Percentiles rank a stretch among this genome's conserved stretches.
Evolutionary conservation across 441 rosid species (phyloP).

Genomic region (Jatropha multifida): DNA sequence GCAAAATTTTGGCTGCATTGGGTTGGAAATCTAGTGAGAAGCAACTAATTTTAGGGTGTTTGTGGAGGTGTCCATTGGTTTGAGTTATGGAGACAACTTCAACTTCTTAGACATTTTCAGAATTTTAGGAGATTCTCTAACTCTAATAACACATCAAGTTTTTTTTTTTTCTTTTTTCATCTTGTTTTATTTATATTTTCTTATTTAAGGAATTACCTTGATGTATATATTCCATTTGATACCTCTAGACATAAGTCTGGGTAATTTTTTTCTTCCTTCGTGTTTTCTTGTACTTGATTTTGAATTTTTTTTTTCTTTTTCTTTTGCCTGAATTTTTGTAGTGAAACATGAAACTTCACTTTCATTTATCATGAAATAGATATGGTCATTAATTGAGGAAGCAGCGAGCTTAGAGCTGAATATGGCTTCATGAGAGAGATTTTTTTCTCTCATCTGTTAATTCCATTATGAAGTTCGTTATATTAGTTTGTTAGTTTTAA

Average conservation of each 20-base stretch:
- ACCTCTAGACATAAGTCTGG: slow-evolving; percentile 42
- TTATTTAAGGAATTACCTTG: slow-evolving; percentile 26
- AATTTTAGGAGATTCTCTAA: slow-evolving; percentile 47
- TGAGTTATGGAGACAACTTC: slow-evolving; percentile 26
- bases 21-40: slow-evolving; percentile 34
- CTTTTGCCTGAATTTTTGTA: not conserved
- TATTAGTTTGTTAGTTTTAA: too few species aligned
- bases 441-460: too few species aligned
- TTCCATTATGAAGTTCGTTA: too few species aligned
- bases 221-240: slow-evolving; percentile 49
- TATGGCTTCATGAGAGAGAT: too few species aligned
- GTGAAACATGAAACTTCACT: not conserved
- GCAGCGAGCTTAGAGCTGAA: too few species aligned
- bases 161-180: slow-evolving; percentile 5
- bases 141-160: slow-evolving; percentile 37
- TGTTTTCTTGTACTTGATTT: slow-evolving; percentile 21
- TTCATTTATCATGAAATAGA: too few species aligned
- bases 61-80: slow-evolving; percentile 29
- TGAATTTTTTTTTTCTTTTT: not conserved
- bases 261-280: slow-evolving; percentile 20
- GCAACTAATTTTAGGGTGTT: slow-evolving; percentile 41
- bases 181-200: slow-evolving; percentile 9
- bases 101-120: slow-evolving; percentile 35
- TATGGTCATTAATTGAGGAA: not conserved
- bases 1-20: slow-evolving; percentile 49